Conservation (phyloP, 805 yeast genomes). For the Allodekkera sacchari region DNA sequence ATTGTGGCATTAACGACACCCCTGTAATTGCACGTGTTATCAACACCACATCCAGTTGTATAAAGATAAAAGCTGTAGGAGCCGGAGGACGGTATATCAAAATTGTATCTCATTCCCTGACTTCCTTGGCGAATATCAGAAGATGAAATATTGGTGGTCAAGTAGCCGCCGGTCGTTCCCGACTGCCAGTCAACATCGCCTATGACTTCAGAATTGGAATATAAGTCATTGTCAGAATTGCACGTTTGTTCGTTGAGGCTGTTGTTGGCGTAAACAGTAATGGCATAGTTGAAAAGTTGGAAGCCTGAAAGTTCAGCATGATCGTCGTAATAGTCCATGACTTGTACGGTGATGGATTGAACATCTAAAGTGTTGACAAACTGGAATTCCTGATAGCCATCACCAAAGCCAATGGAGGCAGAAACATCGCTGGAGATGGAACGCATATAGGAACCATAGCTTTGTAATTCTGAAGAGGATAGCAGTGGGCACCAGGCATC, state of each 20-base stretch:
- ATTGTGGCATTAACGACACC: conserved; percentile 76
- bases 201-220: conserved; percentile 6
- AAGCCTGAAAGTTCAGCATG: conserved; percentile 66
- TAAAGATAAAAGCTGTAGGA: conserved; percentile 61
- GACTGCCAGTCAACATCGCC: conserved; percentile 19
- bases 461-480: conserved; percentile 27
- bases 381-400: conserved; percentile 70
- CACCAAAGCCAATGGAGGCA: conserved; percentile 27
- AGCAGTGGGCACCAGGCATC: conserved; percentile 86
- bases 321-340: conserved; percentile 60
- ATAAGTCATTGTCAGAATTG: conserved; percentile 7
- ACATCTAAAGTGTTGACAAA: conserved; percentile 64
- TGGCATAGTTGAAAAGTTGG: conserved; percentile 54
- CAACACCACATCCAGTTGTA: conserved; percentile 81
- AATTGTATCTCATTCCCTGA: conserved; percentile 44
- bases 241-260: conserved; percentile 64
- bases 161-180: conserved; percentile 9
- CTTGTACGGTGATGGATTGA: conserved; percentile 50
- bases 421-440: background rate
- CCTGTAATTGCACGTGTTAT: conserved; percentile 58
- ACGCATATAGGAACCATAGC: background rate
- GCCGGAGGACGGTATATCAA: conserved; percentile 68
- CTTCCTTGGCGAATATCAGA: conserved; percentile 21
- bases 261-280: conserved; percentile 66
- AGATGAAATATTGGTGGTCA: conserved; percentile 20